Evolutionary conservation across 768 basidiomycete species (phyloP).

Genomic region (Termitomyces sp.): DNA sequence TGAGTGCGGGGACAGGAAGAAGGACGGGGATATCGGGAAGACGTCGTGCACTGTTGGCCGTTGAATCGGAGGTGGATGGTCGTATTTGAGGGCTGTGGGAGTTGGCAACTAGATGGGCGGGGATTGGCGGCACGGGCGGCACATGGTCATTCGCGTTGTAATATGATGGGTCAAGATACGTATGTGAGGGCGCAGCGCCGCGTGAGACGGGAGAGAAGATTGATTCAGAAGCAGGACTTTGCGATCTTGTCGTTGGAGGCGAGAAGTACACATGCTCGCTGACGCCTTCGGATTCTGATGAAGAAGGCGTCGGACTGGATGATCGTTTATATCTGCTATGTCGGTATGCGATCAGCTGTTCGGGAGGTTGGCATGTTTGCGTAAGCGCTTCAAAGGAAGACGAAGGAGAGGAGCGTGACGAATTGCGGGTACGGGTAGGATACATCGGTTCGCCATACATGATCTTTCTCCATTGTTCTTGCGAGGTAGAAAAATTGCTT

Average conservation of each 20-base stretch:
- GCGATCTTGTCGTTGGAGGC: conserved; percentile 19
- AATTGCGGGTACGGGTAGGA: conserved; percentile 29
- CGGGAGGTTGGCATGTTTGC: conserved; percentile 26
- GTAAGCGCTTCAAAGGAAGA: conserved; percentile 26
- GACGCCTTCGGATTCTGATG: conserved; percentile 26
- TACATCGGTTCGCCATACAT: conserved; percentile 55
- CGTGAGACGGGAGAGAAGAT: conserved; percentile 35
- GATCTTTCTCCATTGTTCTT: conserved; percentile 49
- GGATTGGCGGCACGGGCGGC: conserved; percentile 35
- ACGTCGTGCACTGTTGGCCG: conserved; percentile 12
- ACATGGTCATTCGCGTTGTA: conserved; percentile 23
- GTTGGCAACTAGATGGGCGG: conserved; percentile 21
- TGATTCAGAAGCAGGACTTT: conserved; percentile 48
- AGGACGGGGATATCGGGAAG: conserved; percentile 16
- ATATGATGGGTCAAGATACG: conserved; percentile 37
- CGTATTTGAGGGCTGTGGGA: conserved; percentile 3
- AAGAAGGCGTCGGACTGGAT: conserved; percentile 21
- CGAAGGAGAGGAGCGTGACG: conserved; percentile 17
- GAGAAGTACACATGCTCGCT: conserved; percentile 26
- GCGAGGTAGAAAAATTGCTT: conserved; percentile 27
- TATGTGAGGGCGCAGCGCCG: conserved; percentile 40
- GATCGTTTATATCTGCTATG: conserved; percentile 33
- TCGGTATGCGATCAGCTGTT: conserved; percentile 35
- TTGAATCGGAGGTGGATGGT: conserved; percentile 12
- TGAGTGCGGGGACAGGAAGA: conserved; percentile 11